phyloP scores from a whole-genome alignment of 1,284 basidiomycete species.

The Ceratobasidium sp. region DNA sequence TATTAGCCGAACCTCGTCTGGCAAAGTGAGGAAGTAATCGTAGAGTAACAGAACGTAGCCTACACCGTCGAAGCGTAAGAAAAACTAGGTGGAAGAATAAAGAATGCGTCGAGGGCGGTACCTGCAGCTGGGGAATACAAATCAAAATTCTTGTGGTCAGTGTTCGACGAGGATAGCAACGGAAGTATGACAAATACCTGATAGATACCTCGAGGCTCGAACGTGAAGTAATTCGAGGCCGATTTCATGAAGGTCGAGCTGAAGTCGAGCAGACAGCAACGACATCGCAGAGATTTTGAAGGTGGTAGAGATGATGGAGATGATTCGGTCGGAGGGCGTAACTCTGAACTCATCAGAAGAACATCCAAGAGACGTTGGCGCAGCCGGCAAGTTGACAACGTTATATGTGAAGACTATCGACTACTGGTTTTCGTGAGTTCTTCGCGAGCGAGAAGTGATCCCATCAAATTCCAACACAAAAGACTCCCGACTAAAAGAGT shows the following conservation, averaged over 20 bases:
- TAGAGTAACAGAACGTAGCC: slow-evolving; percentile 31
- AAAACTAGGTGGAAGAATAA: neutral
- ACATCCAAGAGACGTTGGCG: neutral
- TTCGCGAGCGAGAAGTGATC: slow-evolving; percentile 1
- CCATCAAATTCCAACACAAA: slow-evolving; percentile 23
- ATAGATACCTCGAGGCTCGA: slow-evolving; percentile 32
- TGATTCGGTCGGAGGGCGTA: neutral
- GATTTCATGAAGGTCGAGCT: slow-evolving; percentile 10
- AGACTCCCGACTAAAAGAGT: too few relatives aligned
- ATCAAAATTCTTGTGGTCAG: neutral
- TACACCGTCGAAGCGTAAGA: neutral
- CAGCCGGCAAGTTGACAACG: neutral
- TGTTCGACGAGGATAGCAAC: neutral
- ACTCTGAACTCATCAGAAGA: neutral
- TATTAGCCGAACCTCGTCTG: slow-evolving; percentile 34
- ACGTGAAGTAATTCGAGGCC: slow-evolving; percentile 12
- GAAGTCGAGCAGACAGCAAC: slow-evolving; percentile 1
- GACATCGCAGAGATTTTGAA: slow-evolving; percentile 5
- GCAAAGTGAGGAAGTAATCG: slow-evolving; percentile 36
- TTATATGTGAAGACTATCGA: neutral
- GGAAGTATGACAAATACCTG: slow-evolving; percentile 15
- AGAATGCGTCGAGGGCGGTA: too few relatives aligned
- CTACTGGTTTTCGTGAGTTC: neutral
- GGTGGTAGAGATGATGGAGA: neutral
- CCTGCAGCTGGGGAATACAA: slow-evolving; percentile 10